Evolutionary conservation across 2,329 filamentous ascomycete genomes (phyloP), one percentile per base, ranked within the genome.

Genomic region (Penicillium sp.): DNA sequence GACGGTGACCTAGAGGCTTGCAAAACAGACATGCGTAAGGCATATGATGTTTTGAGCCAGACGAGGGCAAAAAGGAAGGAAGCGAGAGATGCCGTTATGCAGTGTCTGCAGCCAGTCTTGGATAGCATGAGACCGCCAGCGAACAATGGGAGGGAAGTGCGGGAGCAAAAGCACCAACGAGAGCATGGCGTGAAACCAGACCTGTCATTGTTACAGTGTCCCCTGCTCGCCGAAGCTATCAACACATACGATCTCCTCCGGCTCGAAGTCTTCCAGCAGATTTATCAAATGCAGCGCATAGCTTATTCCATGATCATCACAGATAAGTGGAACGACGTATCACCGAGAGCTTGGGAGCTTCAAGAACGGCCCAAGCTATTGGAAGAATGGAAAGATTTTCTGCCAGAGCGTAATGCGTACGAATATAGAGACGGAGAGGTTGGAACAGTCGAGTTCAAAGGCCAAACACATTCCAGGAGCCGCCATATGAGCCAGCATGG

Each of bases 311-410:
- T 43, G 6, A 24, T 52, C 9, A 49, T 40, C 15, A 45, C 39
- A 6, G 35, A 39, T 1, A 10, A 46, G 4, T 60, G 57, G 57
- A 33, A 31, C 12, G 57, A 55, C 29, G 51, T 43, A n/a, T 26
- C 51, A 2, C 34, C 43, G 12, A 17, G 53, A 6, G 49, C 38
- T 10, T 74, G 69, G 70, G 57, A 65, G 35, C 56, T 58, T 13
- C 58, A 63, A 15, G 49, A 64, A 1, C 57, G 78, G 3, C 77
- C 77, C 1, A 59, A 65, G 7, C 57, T 75, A 28, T 55, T 79
- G n/a, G 60, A 66, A 41, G 74, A 77, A 57, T 79, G 77, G 65
- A 61, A 61, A 12, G 66, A 69, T 35, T 77, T 78, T 49, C 47
- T 80, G 7, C 71, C 71, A 0, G 63, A 65, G 21, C 53, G 57